Percentiles rank a stretch among this genome's conserved stretches.
Evolutionary conservation across 1,284 basidiomycete genomes (phyloP).

Genomic region (Cutaneotrichosporon cyanovorans): DNA sequence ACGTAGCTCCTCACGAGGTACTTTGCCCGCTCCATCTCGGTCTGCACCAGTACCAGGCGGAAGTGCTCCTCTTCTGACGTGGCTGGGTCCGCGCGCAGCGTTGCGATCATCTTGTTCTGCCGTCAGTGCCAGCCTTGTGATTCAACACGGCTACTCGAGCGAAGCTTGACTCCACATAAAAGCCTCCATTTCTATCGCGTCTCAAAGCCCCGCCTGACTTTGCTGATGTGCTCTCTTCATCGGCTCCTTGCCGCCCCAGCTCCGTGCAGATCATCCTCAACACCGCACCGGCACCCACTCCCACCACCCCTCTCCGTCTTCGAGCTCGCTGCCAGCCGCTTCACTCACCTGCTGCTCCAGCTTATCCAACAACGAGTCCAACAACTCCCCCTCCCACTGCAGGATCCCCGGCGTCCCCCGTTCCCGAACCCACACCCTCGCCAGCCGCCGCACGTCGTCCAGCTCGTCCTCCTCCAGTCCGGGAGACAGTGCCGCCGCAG

Average conservation of each 20-base stretch:
- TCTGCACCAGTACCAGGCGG: slow-evolving; percentile 80
- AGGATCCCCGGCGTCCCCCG: slow-evolving; percentile 73
- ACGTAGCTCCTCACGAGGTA: slow-evolving; percentile 81
- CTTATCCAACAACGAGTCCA: slow-evolving; percentile 67
- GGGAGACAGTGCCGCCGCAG: neutral
- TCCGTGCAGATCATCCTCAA: too few relatives aligned
- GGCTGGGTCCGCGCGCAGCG: slow-evolving; percentile 63
- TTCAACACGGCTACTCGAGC: too few relatives aligned
- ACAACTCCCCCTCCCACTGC: slow-evolving; percentile 63
- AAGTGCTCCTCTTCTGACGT: slow-evolving; percentile 85
- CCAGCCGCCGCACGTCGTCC: slow-evolving; percentile 48
- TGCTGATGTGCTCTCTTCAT: too few relatives aligned
- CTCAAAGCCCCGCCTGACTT: too few relatives aligned
- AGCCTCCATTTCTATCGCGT: too few relatives aligned
- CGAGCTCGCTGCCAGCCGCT: too few relatives aligned
- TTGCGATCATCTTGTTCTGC: slow-evolving; percentile 45
- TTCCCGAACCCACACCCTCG: slow-evolving; percentile 77
- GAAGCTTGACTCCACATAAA: too few relatives aligned
- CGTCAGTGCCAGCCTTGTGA: too few relatives aligned
- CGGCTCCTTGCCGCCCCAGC: neutral
- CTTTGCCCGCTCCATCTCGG: slow-evolving; percentile 84
- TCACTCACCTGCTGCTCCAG: slow-evolving; percentile 71
- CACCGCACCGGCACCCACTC: too few relatives aligned
- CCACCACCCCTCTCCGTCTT: too few relatives aligned
- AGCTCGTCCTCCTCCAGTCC: slow-evolving; percentile 24